phyloP scores from a whole-genome alignment of 148 eudicot species.

The Heliamphora exappendiculata region DNA sequence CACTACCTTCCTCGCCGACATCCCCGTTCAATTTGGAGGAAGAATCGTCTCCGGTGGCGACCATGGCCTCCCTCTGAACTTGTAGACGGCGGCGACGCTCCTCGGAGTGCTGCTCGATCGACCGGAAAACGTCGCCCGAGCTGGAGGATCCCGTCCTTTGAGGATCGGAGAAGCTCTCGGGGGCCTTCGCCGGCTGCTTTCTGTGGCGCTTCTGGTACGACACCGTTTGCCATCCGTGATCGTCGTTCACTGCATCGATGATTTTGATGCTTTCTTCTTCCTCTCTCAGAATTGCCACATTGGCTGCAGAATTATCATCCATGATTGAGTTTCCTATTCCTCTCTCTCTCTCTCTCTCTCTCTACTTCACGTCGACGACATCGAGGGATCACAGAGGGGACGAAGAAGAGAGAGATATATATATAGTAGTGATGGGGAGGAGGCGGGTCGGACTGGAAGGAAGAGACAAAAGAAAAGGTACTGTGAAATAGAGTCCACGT shows the following conservation, averaged over 20 bases:
- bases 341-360: neutral
- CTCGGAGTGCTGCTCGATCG: constrained; percentile 33
- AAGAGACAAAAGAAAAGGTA: neutral
- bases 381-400: neutral
- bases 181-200: neutral
- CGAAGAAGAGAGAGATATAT: neutral
- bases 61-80: constrained; percentile 19
- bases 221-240: constrained; percentile 11
- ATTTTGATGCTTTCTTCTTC: constrained; percentile 8
- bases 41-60: neutral
- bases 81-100: constrained; percentile 28
- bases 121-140: constrained; percentile 15
- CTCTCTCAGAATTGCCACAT: constrained; percentile 7
- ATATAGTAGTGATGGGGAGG: neutral
- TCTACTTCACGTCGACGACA: neutral
- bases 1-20: neutral
- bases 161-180: neutral
- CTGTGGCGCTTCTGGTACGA: constrained; percentile 10
- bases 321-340: neutral
- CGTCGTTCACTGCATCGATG: neutral
- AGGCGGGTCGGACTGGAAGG: neutral
- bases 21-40: constrained; percentile 20
- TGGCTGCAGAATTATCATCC: constrained; percentile 4
- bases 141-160: constrained; percentile 1
- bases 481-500: constrained; percentile 8